Conservation (phyloP, 2,329 filamentous ascomycete genomes). For the Chalaropsis thielavioides region DNA sequence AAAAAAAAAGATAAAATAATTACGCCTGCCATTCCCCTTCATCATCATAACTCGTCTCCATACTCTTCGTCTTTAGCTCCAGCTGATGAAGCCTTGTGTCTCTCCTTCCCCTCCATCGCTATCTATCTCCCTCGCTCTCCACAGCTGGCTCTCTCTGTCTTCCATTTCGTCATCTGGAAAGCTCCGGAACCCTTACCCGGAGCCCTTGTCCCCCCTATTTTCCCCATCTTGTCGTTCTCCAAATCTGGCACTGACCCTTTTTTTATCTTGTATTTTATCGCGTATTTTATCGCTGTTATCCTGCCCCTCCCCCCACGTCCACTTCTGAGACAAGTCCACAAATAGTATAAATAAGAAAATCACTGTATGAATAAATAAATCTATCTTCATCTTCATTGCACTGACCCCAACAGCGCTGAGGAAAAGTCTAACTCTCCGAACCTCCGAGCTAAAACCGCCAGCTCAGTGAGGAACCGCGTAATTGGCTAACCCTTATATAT, state of each 20-base stretch:
- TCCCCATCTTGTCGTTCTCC: background rate
- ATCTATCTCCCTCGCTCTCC: background rate
- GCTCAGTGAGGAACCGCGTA: background rate
- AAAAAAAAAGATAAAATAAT: too few species aligned
- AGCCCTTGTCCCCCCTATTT: background rate
- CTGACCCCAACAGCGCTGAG: background rate
- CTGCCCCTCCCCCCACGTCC: background rate
- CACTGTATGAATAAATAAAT: background rate
- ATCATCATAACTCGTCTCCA: background rate
- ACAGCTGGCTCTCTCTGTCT: background rate
- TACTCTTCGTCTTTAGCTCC: background rate
- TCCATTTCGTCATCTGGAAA: background rate
- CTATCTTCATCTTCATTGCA: background rate
- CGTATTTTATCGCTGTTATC: background rate
- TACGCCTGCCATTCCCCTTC: background rate
- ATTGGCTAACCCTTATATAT: background rate
- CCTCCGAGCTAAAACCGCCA: conserved; percentile 9
- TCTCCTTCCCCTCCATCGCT: background rate
- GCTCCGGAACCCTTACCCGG: conserved; percentile 3
- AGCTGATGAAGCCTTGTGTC: background rate
- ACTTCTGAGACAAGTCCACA: background rate
- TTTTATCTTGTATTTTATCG: background rate
- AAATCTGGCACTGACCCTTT: background rate
- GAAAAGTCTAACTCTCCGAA: background rate
- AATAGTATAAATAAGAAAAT: background rate